Conservation (phyloP, 257 asterid genomes). For the Solanum microdontum region DNA sequence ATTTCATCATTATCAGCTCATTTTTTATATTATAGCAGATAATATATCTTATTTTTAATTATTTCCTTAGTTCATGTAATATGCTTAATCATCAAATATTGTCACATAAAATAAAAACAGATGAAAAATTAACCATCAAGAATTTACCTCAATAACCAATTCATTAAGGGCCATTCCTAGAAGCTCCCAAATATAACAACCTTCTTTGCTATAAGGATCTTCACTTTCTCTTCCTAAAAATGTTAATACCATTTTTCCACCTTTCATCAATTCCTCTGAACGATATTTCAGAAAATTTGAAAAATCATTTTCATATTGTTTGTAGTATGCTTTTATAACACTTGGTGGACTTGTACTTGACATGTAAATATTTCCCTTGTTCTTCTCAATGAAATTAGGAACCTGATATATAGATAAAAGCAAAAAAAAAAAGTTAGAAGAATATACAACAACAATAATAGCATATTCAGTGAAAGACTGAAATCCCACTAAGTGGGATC, state of each 20-base stretch:
- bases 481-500: not conserved
- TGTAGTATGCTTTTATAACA: slow-evolving; percentile 40
- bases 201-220: slow-evolving; percentile 34
- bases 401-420: slow-evolving; percentile 11
- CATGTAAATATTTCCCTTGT: slow-evolving; percentile 39
- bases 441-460: not conserved
- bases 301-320: slow-evolving; percentile 48
- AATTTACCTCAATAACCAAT: slow-evolving; percentile 36
- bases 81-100: not conserved
- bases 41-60: not conserved
- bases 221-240: slow-evolving; percentile 45
- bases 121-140: not conserved
- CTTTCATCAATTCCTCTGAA: slow-evolving; percentile 37
- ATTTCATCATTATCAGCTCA: not conserved
- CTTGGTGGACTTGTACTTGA: slow-evolving; percentile 25
- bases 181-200: slow-evolving; percentile 57
- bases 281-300: slow-evolving; percentile 34
- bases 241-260: slow-evolving; percentile 63
- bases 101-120: not conserved
- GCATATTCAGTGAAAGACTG: not conserved
- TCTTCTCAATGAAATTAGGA: slow-evolving; percentile 26
- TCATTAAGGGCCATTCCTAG: slow-evolving; percentile 33
- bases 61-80: rapidly evolving
- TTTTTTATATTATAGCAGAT: rapidly evolving
- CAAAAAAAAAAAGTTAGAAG: too few relatives aligned